phyloP scores from a whole-genome alignment of 2,329 filamentous ascomycete species.

The Exophiala sideris region DNA sequence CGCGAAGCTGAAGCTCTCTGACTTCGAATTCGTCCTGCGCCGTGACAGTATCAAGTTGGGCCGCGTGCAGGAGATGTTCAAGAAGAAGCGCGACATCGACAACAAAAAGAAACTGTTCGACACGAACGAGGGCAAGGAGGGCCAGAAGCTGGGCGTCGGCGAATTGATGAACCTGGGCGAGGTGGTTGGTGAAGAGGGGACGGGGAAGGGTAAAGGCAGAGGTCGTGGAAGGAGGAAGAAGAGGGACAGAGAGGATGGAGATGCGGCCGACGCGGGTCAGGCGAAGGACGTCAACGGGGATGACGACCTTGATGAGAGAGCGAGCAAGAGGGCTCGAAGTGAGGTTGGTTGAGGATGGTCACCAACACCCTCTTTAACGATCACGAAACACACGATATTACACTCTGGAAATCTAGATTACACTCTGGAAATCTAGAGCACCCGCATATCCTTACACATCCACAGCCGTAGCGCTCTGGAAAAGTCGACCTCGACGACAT shows the following conservation, averaged over 20 bases:
- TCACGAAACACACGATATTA: neutral
- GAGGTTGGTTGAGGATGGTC: conserved; percentile 19
- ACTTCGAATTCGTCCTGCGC: conserved; percentile 91
- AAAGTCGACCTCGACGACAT: neutral
- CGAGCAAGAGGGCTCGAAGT: conserved; percentile 20
- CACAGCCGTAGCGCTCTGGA: neutral
- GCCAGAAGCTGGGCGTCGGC: conserved; percentile 20
- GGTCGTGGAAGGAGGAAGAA: conserved; percentile 28
- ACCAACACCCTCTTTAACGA: neutral
- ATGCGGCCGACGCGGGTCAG: conserved; percentile 1
- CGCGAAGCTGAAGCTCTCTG: conserved; percentile 96
- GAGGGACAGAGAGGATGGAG: conserved; percentile 22
- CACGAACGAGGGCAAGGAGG: conserved; percentile 32
- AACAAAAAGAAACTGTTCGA: conserved; percentile 70
- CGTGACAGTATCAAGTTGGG: conserved; percentile 82
- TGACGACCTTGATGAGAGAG: conserved; percentile 25
- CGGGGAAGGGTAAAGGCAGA: conserved; percentile 27
- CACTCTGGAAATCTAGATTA: neutral
- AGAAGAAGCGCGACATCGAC: conserved; percentile 84
- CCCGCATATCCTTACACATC: too few relatives aligned
- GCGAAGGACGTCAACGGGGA: conserved; percentile 25
- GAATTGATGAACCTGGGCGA: conserved; percentile 28
- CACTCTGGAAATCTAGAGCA: neutral
- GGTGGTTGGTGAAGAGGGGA: conserved; percentile 29
- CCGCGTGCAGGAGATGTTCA: conserved; percentile 82